Conservation (phyloP, 1,284 basidiomycete species). For the Malassezia dermatis region DNA sequence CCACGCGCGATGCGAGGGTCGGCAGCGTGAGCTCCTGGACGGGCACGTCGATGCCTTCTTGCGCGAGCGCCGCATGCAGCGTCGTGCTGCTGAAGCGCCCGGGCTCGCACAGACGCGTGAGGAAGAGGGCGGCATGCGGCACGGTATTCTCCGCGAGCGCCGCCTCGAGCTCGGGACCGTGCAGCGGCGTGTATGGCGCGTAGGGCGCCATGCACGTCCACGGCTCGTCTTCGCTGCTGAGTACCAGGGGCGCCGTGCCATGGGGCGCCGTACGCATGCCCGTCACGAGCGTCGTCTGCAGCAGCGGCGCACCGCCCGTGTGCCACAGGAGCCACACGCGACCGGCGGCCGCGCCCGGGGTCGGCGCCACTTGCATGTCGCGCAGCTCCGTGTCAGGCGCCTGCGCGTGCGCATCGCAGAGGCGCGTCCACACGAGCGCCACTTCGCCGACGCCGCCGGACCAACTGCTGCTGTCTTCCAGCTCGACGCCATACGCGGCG, state of each 20-base stretch:
- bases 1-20: constrained; percentile 25
- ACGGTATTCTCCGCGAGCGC: constrained; percentile 22
- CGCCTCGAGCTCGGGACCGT: constrained; percentile 32
- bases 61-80: constrained; percentile 13
- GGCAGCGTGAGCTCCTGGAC: constrained; percentile 13
- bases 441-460: constrained; percentile 35
- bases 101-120: constrained; percentile 33
- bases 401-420: constrained; percentile 28
- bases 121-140: constrained; percentile 27
- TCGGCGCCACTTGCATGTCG: constrained; percentile 27
- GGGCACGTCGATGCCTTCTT: constrained; percentile 18
- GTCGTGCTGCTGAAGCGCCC: constrained; percentile 30
- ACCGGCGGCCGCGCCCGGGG: constrained; percentile 19
- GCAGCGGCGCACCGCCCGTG: constrained; percentile 25
- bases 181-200: constrained; percentile 27
- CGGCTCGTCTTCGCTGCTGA: constrained; percentile 18
- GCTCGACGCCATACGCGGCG: constrained; percentile 35
- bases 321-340: constrained; percentile 42
- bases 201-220: constrained; percentile 28
- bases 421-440: constrained; percentile 32
- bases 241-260: constrained; percentile 16
- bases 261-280: constrained; percentile 14
- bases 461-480: constrained; percentile 28
- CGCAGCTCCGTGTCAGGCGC: constrained; percentile 35
- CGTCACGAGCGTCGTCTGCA: constrained; percentile 8